Base-by-base conservation (phyloP, 352 stramenopile genomes). In the Pythium grandisporangium region DNA sequence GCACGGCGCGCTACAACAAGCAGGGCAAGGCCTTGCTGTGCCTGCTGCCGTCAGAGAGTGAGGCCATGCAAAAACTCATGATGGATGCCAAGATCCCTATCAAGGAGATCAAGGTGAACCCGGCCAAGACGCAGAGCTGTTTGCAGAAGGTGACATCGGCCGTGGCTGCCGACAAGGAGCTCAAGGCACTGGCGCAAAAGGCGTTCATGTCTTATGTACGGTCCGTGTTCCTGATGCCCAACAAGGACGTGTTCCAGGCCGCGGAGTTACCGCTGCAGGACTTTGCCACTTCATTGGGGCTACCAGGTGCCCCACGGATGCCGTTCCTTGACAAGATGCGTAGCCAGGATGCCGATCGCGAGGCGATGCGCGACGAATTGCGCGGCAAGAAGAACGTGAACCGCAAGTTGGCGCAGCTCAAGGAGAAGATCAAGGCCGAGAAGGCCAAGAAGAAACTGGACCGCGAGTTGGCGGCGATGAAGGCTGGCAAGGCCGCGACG, bases 171-270 rank as follows among this genome's bases (percentile, higher is more conserved):
- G 86, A 98, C 57, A 84, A 91, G 37, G 81, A 98, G 21, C 84
- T 98, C 47, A 96, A 98, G 55, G 51, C 83, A 30, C 58, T 98
- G 13, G 96, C 95, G 0, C 95, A 99, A 55, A 98, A 98, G 55
- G 96, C 96, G 14, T 99, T 99, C 60, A 95, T 95, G 67, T 97
- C 91, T 12, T 99, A 99, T 61, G 70, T 99, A 25, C 88, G 96
- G 19, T 98, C 85, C 0, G 81, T 99, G 26, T 84, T 95, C 39
- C 62, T 99, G 19, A 93, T 98, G 85, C 91, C 92, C 3, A 83
- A 97, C 52, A 94, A 96, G 55, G 69, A 96, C 17, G 80, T 98
- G 12, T 98, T 99, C 49, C 66, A 97, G 38, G 78, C 96, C 10
- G 68, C 67, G 7, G 56, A 88, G 48, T 64, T 99, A 27, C 65